Base-by-base conservation (phyloP, 1,284 basidiomycete species). In the Cutaneotrichosporon daszewskae region DNA sequence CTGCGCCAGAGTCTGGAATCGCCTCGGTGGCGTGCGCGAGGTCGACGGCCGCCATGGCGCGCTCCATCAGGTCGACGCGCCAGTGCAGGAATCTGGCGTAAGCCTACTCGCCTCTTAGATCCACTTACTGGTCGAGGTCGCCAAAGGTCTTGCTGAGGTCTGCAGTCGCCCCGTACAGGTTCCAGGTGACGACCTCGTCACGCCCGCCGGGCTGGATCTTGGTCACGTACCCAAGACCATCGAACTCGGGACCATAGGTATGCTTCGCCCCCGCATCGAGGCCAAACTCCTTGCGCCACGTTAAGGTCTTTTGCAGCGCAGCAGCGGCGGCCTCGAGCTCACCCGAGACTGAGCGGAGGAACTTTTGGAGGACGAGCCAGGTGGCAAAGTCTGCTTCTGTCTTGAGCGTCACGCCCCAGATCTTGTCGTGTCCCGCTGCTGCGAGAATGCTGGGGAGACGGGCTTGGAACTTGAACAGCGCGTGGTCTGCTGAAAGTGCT, bases 101-200 rank as follows among this genome's bases (percentile, higher is more conserved):
- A 41, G 37, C 25, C 5, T 13, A 19, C 5, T n/a, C n/a, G n/a
- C n/a, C 13, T 9, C 28, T 11, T 31, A 7, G 28, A 6, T 23
- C 29, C n/a, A 32, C 53, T 42, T 31, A 56, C 57, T 43, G 28
- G 31, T 55, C 46, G 3, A 54, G 32, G 34, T 60, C 52, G n/a
- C 58, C 58, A 36, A 60, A 60, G 32, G 58, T 54, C 32, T 19
- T 35, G 13, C 45, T 33, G 12, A 57, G 36, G 24, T 54, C 37
- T 28, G 47, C 46, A n/a, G 54, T 54, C 6, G 51, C 50, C 16
- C 58, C 55, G 33, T 60, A 60, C 13, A 60, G 40, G 42, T 60
- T 60, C 55, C 55, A 57, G 12, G 55, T 57, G 0, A 57, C 54
- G 14, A 56, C 43, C 40, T 55, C 51, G 19, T 24, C 18, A 14